Evolutionary conservation across 192 early-diverging fungal species (phyloP), one percentile per base, ranked within the genome.

Genomic region (Rhizophagus clarus): DNA sequence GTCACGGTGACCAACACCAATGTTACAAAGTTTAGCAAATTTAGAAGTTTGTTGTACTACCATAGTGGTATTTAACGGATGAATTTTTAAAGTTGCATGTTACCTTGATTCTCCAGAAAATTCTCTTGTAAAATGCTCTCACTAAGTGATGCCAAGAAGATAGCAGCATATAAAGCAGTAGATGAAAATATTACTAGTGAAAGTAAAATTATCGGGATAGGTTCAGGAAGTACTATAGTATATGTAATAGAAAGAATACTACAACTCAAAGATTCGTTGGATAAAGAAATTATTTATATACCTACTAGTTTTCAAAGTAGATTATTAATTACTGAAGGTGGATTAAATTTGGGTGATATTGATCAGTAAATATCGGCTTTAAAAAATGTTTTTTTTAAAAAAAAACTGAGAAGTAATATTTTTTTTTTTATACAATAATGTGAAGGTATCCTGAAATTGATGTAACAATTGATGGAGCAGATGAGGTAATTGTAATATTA

Each of bases 301-400:
- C 96, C 97, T 3, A 97, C 97, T 20, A 93, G 92, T 67, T 99
- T 97, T 88, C 97, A 99, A 88, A 92, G 94, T 31, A 92, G 90
- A 73, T 88, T 94, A 71, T 88, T 97, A 9, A 94, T 97, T 75
- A 61, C 94, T 20, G 93, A 96, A 37, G 91, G 92, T 66, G 96
- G 95, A 0, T 83, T 99, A 45, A 94, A 88, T 2, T 86, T 97
- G 29, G 94, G 88, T 11, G 90, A 91, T 71, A 85, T 95, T 69
- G 92, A 95, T 73, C 88, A 94, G 92, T 92, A 90, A 83, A 85
- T 86, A 29, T 26, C 20, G n/a, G 24, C 71, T 63, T 56, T 60
- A 14, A 37, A 40, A 40, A 40, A 40, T 40, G 37, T 79, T 62
- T 63, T 26, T 42, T 66, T 84, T 60, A 75, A 22, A 49, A 63